phyloP scores from a whole-genome alignment of 225 moss, liverwort and hornwort species.

The Polytrichum commune region DNA sequence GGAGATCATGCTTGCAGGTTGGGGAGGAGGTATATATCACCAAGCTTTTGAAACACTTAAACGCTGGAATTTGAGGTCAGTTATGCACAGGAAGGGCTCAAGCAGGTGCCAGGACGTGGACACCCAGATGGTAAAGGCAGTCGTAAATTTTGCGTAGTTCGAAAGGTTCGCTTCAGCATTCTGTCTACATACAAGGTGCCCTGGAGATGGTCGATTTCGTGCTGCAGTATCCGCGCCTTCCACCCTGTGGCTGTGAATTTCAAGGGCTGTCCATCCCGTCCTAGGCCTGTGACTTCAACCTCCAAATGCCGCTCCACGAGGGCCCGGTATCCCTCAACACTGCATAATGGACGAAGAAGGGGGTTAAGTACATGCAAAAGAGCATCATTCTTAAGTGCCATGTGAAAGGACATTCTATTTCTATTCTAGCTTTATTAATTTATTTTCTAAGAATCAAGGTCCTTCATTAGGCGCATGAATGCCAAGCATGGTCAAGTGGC shows the following conservation, averaged over 20 bases:
- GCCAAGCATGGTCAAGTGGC: too few species aligned
- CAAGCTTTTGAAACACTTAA: too few species aligned
- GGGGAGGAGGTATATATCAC: too few species aligned
- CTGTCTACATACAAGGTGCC: conserved; percentile 80
- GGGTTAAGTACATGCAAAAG: background rate
- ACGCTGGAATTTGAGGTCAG: background rate
- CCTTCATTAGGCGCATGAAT: too few species aligned
- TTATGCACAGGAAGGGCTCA: conserved; percentile 21
- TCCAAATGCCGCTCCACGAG: conserved; percentile 86
- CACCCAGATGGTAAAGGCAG: conserved; percentile 78
- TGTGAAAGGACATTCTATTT: background rate
- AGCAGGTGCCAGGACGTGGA: conserved; percentile 65
- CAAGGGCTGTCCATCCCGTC: conserved; percentile 71
- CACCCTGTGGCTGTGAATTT: conserved; percentile 70
- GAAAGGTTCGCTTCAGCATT: conserved; percentile 77
- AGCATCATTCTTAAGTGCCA: background rate
- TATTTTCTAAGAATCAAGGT: too few species aligned
- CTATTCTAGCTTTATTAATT: too few species aligned
- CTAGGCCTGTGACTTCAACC: conserved; percentile 83
- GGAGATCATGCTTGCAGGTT: too few species aligned
- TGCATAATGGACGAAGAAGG: conserved; percentile 18
- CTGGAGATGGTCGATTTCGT: conserved; percentile 78
- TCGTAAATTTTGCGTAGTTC: conserved; percentile 69
- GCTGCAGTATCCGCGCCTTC: conserved; percentile 94
- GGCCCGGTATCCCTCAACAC: conserved; percentile 82